Base-by-base conservation (phyloP, 2,329 filamentous ascomycete species). In the Nothopassalora personata region DNA sequence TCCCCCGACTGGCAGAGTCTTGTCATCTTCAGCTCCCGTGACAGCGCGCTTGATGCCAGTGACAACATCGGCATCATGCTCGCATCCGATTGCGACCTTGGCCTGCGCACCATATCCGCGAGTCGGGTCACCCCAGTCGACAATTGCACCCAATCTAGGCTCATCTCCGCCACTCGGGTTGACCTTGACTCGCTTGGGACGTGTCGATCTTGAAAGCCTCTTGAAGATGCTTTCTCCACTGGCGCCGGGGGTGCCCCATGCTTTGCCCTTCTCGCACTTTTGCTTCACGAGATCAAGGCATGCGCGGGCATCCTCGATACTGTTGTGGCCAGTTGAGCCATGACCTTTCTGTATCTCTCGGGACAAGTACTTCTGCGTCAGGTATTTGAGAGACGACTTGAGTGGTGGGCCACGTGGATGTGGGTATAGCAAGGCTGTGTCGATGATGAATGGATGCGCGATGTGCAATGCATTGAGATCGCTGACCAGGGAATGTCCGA, bases 201-300 rank as follows among this genome's bases (percentile, higher is more conserved):
- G 60, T 19, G 53, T 59, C n/a, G 62, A 63, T 19, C 78, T 73
- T 50, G 69, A 83, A 4, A 99, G 81, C 9, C 93, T 86, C 66
- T 87, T 89, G 79, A 97, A 99, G 53, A 99, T 85, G 66, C 91
- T 93, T 76, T 99, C 94, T 45, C 86, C 87, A 49, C 86, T 86
- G 1, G 86, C 82, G 47, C 96, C 91, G 53, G 85, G 85, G 0
- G 87, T 88, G 36, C 91, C 94, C 90, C 92, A 99, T 27, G 80
- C 76, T 64, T 89, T 89, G 45, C 94, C 94, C 75, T 90, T 94
- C 73, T 97, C 92, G 73, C 93, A 97, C 74, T 99, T 99, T 71
- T 93, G 87, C 74, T 94, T 96, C 51, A 97, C 86, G 1, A 99
- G 86, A 68, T 97, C 92, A 13, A 99, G 85, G 64, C 91, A 95